phyloP scores from a whole-genome alignment of 2,329 filamentous ascomycete genomes.

The Didymella sp. region DNA sequence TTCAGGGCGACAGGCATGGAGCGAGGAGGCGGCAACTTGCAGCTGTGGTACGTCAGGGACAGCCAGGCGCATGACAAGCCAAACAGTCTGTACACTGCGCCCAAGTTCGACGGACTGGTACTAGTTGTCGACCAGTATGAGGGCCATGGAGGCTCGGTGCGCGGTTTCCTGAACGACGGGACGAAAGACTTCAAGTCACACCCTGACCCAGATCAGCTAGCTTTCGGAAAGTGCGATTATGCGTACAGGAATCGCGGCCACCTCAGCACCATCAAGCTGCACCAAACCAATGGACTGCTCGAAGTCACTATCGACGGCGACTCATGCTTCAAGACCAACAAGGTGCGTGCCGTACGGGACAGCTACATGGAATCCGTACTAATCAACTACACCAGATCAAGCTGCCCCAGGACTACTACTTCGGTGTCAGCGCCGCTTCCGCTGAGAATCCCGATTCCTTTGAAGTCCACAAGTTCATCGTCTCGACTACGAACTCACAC shows the following conservation, averaged over 20 bases:
- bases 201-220: slow-evolving; percentile 78
- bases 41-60: slow-evolving; percentile 86
- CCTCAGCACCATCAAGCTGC: slow-evolving; percentile 80
- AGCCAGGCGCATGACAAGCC: slow-evolving; percentile 70
- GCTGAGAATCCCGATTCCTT: slow-evolving; percentile 94
- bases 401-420: slow-evolving; percentile 80
- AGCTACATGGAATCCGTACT: not conserved
- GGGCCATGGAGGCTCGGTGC: slow-evolving; percentile 77
- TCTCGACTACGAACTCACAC: slow-evolving; percentile 61
- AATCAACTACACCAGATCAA: slow-evolving; percentile 61
- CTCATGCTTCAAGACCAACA: slow-evolving; percentile 82
- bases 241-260: slow-evolving; percentile 89
- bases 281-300: slow-evolving; percentile 69
- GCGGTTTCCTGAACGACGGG: slow-evolving; percentile 95
- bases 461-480: slow-evolving; percentile 85
- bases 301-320: slow-evolving; percentile 81
- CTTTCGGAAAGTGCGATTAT: slow-evolving; percentile 93
- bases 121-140: slow-evolving; percentile 86
- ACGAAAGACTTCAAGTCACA: slow-evolving; percentile 78
- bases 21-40: slow-evolving; percentile 84
- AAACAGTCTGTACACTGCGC: slow-evolving; percentile 82
- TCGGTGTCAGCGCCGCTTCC: slow-evolving; percentile 86
- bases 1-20: slow-evolving; percentile 89
- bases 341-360: slow-evolving; percentile 47
- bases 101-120: slow-evolving; percentile 87